phyloP scores from a whole-genome alignment of 208 protist species.

The Tritrichomonas musculus region DNA sequence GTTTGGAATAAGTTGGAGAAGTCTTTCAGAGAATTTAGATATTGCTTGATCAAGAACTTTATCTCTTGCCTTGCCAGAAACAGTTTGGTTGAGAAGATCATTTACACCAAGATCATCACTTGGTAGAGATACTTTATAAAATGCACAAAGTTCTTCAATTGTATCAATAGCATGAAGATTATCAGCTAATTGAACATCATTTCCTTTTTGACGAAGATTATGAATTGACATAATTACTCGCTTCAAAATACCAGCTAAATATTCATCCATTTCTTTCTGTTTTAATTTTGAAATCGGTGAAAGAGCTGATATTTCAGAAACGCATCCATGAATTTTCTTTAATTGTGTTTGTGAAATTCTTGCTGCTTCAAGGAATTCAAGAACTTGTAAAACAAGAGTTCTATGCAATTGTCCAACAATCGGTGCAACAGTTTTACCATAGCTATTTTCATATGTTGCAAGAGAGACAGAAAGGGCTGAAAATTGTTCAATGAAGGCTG shows the following conservation, averaged over 20 bases:
- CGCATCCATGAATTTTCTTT: not conserved
- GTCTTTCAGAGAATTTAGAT: not conserved
- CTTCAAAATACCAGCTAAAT: not conserved
- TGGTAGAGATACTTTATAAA: not conserved
- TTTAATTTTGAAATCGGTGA: constrained; percentile 10
- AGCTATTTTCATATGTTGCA: not conserved
- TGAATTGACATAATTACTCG: not conserved
- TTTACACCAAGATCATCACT: not conserved
- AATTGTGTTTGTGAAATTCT: not conserved
- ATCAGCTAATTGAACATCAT: not conserved
- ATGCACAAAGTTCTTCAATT: not conserved
- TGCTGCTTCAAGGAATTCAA: not conserved
- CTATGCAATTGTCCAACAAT: not conserved
- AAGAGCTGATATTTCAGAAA: not conserved
- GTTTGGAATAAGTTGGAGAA: not conserved
- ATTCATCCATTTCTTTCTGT: constrained; percentile 3
- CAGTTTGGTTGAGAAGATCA: not conserved
- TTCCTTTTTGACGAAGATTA: not conserved
- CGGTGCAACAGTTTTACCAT: constrained; percentile 15
- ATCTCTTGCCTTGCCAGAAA: not conserved
- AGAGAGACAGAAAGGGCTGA: not conserved
- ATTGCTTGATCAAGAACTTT: not conserved
- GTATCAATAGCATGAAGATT: not conserved
- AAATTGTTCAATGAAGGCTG: not conserved
- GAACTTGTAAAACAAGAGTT: not conserved